These are phyloP conservation scores for Hypoxylon sp. DNA, from an alignment of 2,329 filamentous ascomycete genomes.

Conservation along the genomic window DNA sequence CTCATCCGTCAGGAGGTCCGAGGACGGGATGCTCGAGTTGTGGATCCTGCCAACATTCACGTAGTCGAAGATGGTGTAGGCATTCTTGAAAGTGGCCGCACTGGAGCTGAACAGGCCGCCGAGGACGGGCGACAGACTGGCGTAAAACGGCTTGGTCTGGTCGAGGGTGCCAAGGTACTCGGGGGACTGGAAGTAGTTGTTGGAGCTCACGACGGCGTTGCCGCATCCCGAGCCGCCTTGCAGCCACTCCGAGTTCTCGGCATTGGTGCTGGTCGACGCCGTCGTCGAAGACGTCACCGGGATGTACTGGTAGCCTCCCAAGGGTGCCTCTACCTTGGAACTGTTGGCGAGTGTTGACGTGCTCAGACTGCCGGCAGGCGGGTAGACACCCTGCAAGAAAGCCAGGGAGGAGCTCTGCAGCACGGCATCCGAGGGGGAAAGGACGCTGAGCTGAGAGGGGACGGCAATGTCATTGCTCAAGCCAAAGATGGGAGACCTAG, in stretches of 20 bases:
- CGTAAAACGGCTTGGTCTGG: constrained; percentile 68
- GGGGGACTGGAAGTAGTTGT: constrained; percentile 59
- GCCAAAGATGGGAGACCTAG: constrained; percentile 67
- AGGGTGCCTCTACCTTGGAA: constrained; percentile 68
- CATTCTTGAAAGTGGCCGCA: constrained; percentile 64
- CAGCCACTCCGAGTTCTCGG: constrained; percentile 65
- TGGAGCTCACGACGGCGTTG: constrained; percentile 62
- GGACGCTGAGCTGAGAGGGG: constrained; percentile 74
- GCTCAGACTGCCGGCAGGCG: constrained; percentile 68
- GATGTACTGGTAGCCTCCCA: constrained; percentile 85
- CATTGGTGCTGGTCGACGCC: constrained; percentile 61
- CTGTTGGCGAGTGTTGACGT: constrained; percentile 76
- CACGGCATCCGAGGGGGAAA: constrained; percentile 77
- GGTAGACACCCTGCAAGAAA: constrained; percentile 88
- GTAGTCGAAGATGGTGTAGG: constrained; percentile 68
- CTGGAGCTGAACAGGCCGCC: constrained; percentile 58
- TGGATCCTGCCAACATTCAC: constrained; percentile 68
- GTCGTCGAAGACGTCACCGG: constrained; percentile 70
- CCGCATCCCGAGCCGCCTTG: constrained; percentile 65
- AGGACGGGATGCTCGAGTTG: constrained; percentile 66
- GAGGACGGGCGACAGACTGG: constrained; percentile 61
- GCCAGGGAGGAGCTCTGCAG: constrained; percentile 80
- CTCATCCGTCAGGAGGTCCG: constrained; percentile 65
- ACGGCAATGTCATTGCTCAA: constrained; percentile 73
- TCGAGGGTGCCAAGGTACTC: constrained; percentile 56